Base-by-base conservation (phyloP, 2,329 filamentous ascomycete species). In the Huntiella moniliformis region DNA sequence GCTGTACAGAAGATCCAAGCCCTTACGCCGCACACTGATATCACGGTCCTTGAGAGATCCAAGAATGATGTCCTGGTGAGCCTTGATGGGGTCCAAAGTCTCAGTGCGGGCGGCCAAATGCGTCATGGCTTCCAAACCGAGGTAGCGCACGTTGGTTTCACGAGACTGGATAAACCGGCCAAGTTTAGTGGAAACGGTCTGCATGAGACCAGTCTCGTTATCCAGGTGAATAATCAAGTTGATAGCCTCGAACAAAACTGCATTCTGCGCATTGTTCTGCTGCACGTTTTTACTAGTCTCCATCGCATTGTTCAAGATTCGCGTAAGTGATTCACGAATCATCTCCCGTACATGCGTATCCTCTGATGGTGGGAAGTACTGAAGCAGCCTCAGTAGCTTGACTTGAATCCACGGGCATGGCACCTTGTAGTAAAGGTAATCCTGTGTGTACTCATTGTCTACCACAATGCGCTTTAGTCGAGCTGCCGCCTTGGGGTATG, bases 371-470 rank as follows among this genome's bases (percentile, higher is more conserved):
- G 87, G 82, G 61, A 94, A 98, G 61, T 96, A 98, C 62, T 98
- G 91, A 52, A 98, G 69, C 50, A 98, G 64, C 51, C 87, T 77
- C 53, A 98, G 64, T 13, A 98, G 71, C 65, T 98, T 98, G 56
- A 96, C 82, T 63, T 96, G 87, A 48, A 98, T 78, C 91, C 91
- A 98, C 2, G 91, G 91, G 58, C 91, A 98, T 1, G 91, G 91
- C n/a, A 98, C 91, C 57, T 95, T 95, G 69, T 98, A 98, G 66
- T 98, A 98, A 18, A 95, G 74, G 59, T 98, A 98, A 59, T 96
- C 91, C 47, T 77, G 73, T 0, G 84, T 75, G 56, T 84, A 91
- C 54, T 98, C 88, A 52, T 81, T 80, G 54, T 96, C 88, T 18
- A 96, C 78, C 12, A 95, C 71, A 53, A 96, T 82, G 53, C 83